Percentiles rank a stretch among this genome's conserved stretches.
Evolutionary conservation across 1,284 basidiomycete genomes (phyloP).

Genomic region (Trichosporon ovoides): DNA sequence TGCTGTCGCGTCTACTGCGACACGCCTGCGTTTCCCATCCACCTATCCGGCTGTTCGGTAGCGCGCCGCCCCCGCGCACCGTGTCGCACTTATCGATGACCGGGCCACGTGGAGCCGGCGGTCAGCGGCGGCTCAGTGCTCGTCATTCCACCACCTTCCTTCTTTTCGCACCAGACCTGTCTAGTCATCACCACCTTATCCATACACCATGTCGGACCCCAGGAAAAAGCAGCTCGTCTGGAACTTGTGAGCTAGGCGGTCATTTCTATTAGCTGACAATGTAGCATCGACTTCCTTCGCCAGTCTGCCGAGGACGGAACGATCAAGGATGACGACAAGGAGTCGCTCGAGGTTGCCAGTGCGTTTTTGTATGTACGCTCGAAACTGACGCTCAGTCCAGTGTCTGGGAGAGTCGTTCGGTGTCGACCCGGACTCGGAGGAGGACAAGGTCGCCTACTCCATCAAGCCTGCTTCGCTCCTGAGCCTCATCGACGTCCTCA

Average conservation of each 20-base stretch:
- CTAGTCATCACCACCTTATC: neutral
- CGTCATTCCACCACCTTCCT: conserved; percentile 12
- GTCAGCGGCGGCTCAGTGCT: neutral
- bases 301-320: conserved; percentile 75
- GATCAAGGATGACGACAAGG: conserved; percentile 82
- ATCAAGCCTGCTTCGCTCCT: conserved; percentile 75
- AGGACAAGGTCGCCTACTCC: conserved; percentile 64
- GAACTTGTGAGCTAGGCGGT: conserved; percentile 35
- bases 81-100: no score
- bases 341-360: conserved; percentile 86
- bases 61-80: neutral
- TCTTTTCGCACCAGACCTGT: conserved; percentile 2
- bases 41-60: no score
- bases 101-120: neutral
- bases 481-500: conserved; percentile 78
- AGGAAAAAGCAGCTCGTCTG: conserved; percentile 49
- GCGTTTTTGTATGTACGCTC: conserved; percentile 44
- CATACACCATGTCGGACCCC: conserved; percentile 16
- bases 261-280: neutral
- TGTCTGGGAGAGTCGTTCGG: conserved; percentile 91
- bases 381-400: conserved; percentile 59
- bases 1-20: no score
- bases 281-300: conserved; percentile 78
- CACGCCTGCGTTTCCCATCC: no score
- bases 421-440: conserved; percentile 61